These are phyloP conservation scores for Babesia bigemina DNA, from an alignment of 169 alveolate genomes.

Conservation along the genomic window DNA sequence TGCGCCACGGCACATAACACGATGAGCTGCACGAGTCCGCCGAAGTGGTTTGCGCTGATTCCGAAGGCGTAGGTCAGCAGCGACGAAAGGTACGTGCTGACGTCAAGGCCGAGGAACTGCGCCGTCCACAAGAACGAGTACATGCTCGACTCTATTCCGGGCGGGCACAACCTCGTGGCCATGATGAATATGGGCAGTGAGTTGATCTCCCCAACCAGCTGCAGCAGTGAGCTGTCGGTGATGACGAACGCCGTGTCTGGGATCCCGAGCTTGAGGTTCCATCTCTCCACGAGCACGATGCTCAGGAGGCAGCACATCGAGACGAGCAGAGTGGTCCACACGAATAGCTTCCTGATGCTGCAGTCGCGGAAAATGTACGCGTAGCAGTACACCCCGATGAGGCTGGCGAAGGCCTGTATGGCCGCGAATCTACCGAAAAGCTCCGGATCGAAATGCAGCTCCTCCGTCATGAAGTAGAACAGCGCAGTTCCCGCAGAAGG, in stretches of 20 bases:
- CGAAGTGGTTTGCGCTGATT: slow-evolving; percentile 74
- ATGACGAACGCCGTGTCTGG: slow-evolving; percentile 83
- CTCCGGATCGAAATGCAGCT: slow-evolving; percentile 81
- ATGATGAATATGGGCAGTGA: slow-evolving; percentile 84
- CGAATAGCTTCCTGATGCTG: slow-evolving; percentile 71
- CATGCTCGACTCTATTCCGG: slow-evolving; percentile 86
- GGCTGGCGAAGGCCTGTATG: slow-evolving; percentile 83
- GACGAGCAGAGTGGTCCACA: slow-evolving; percentile 78
- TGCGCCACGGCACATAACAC: slow-evolving; percentile 74
- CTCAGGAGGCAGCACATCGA: slow-evolving; percentile 80
- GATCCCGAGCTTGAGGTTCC: slow-evolving; percentile 77
- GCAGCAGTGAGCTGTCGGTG: slow-evolving; percentile 81
- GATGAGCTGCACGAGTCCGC: slow-evolving; percentile 66
- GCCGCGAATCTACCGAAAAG: slow-evolving; percentile 83
- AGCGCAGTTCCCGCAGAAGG: slow-evolving; percentile 87
- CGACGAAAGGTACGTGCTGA: slow-evolving; percentile 82
- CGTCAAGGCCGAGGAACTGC: slow-evolving; percentile 78
- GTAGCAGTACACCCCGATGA: slow-evolving; percentile 76
- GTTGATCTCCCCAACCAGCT: slow-evolving; percentile 82
- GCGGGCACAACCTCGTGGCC: slow-evolving; percentile 86
- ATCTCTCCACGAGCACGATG: slow-evolving; percentile 74
- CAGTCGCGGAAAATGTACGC: slow-evolving; percentile 72
- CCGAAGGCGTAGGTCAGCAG: slow-evolving; percentile 75
- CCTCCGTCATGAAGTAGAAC: slow-evolving; percentile 87
- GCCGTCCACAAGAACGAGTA: slow-evolving; percentile 84